phyloP scores from a whole-genome alignment of 805 yeast species.

The Yarrowia bubula region DNA sequence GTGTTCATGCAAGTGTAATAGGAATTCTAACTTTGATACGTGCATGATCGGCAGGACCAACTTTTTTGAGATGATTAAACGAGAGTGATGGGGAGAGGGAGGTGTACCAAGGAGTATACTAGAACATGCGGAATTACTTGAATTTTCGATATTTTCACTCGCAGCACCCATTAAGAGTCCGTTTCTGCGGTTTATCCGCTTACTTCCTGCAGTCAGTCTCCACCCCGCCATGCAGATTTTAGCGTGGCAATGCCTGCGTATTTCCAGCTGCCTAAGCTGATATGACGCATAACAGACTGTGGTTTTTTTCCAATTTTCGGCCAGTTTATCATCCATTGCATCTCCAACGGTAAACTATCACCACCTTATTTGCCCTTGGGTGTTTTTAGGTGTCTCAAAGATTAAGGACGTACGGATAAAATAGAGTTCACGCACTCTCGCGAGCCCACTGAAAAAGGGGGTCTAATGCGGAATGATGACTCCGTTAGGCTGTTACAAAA shows the following conservation, averaged over 20 bases:
- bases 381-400: no score
- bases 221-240: slow-evolving; percentile 12
- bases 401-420: no score
- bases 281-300: background rate
- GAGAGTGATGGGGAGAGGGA: no score
- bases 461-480: background rate
- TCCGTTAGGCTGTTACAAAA: background rate
- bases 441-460: background rate
- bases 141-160: no score
- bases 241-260: background rate
- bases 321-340: no score
- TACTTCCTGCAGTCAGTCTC: background rate
- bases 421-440: background rate
- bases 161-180: no score
- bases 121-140: no score
- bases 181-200: no score
- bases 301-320: background rate
- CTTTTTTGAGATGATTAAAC: background rate
- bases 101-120: no score
- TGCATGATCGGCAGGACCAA: slow-evolving; percentile 13
- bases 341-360: no score
- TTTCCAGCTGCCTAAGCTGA: background rate
- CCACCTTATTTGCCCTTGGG: no score
- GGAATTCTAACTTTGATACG: slow-evolving; percentile 16
- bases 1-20: background rate